Conservation (phyloP, 495 filamentous ascomycete genomes). For the Aspergillus bridgeri region DNA sequence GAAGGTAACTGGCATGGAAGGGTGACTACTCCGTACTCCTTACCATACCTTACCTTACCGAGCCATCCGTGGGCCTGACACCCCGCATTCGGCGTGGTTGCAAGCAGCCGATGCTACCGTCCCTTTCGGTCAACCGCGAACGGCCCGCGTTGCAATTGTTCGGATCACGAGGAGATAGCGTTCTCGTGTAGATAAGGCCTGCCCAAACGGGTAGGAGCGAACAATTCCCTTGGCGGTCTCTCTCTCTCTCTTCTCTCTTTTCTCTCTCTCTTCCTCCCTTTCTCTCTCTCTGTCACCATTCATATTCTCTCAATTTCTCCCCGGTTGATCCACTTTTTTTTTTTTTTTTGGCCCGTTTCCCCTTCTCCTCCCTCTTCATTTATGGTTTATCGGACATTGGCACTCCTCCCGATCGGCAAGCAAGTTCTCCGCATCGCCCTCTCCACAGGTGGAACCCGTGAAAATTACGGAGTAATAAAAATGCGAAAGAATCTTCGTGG, state of each 20-base stretch:
- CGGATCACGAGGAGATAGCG: background rate
- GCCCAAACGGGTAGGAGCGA: background rate
- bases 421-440: background rate
- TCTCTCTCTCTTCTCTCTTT: background rate
- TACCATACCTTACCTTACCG: too few species aligned
- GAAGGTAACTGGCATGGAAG: too few species aligned
- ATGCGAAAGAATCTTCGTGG: background rate
- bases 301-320: too few species aligned
- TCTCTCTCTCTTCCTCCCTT: background rate
- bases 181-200: background rate
- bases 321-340: background rate
- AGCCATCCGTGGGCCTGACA: too few species aligned
- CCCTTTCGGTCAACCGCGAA: constrained; percentile 5
- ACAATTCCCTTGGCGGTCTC: background rate
- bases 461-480: background rate
- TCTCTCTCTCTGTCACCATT: too few species aligned
- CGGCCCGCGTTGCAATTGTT: background rate
- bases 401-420: background rate
- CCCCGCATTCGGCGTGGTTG: constrained; percentile 23
- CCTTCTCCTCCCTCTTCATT: background rate
- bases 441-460: background rate
- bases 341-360: too few species aligned
- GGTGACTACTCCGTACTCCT: too few species aligned
- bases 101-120: constrained; percentile 24
- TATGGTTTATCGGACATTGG: too few species aligned